These are phyloP conservation scores for Suillus luteus DNA, from an alignment of 768 basidiomycete genomes.

Conservation along the genomic window DNA sequence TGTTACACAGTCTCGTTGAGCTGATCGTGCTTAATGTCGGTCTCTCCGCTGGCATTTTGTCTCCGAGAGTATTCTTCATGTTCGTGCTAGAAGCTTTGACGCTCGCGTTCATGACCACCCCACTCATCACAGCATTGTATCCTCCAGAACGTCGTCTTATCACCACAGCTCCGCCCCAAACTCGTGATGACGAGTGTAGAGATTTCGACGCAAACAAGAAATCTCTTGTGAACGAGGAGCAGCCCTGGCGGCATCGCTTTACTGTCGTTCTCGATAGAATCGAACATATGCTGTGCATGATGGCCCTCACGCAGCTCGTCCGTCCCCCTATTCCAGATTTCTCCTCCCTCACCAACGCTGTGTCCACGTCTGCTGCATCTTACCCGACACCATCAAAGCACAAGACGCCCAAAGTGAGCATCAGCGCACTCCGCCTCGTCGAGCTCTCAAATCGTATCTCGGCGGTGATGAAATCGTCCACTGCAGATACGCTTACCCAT, in stretches of 20 bases:
- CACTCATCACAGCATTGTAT: conserved; percentile 66
- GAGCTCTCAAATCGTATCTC: conserved; percentile 73
- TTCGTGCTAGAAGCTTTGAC: conserved; percentile 85
- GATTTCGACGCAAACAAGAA: conserved; percentile 12
- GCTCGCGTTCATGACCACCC: conserved; percentile 86
- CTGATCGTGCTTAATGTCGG: conserved; percentile 97
- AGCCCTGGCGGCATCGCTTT: conserved; percentile 58
- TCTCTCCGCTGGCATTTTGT: conserved; percentile 75
- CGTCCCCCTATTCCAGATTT: conserved; percentile 38
- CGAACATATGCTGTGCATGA: conserved; percentile 86
- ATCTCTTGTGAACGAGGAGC: conserved; percentile 18
- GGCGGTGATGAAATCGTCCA: conserved; percentile 66
- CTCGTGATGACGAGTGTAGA: conserved; percentile 38
- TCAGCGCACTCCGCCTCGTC: conserved; percentile 83
- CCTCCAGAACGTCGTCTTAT: conserved; percentile 61
- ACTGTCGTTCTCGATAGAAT: conserved; percentile 88
- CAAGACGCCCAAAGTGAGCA: conserved; percentile 37
- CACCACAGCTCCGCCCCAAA: conserved; percentile 22
- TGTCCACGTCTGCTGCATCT: conserved; percentile 11
- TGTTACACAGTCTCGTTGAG: conserved; percentile 70
- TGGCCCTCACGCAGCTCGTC: conserved; percentile 87
- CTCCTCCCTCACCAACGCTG: conserved; percentile 13
- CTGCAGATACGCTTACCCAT: conserved; percentile 63
- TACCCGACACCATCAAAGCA: conserved; percentile 8
- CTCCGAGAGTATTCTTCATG: conserved; percentile 85